Conservation (phyloP, 2,329 filamentous ascomycete genomes). For the Xylaria sp. region DNA sequence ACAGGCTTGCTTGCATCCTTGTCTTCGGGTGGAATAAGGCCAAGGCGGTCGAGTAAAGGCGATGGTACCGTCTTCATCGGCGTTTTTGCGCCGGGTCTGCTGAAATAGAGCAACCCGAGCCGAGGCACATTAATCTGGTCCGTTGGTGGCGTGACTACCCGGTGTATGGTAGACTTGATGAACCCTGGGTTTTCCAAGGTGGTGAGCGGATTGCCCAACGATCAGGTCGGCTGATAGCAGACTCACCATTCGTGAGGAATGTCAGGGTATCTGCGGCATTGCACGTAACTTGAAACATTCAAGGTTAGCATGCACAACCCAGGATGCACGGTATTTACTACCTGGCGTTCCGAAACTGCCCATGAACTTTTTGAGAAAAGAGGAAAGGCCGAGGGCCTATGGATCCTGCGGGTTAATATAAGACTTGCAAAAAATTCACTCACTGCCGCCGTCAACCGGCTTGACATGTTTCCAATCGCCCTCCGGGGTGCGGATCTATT, state of each 20-base stretch:
- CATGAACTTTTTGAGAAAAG: no score
- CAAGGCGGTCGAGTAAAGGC: slow-evolving; percentile 41
- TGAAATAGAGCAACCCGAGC: slow-evolving; percentile 34
- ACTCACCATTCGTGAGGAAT: slow-evolving; percentile 41
- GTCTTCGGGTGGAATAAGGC: slow-evolving; percentile 44
- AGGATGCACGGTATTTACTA: background rate
- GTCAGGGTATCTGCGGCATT: slow-evolving; percentile 52
- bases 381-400: no score
- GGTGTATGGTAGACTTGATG: slow-evolving; percentile 34
- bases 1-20: slow-evolving; percentile 40
- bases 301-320: slow-evolving; percentile 1
- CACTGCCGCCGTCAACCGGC: slow-evolving; percentile 33
- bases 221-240: slow-evolving; percentile 42
- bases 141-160: slow-evolving; percentile 31
- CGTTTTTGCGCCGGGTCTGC: slow-evolving; percentile 32
- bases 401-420: no score
- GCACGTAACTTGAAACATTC: slow-evolving; percentile 42
- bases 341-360: background rate
- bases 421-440: background rate
- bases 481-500: slow-evolving; percentile 44
- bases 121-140: slow-evolving; percentile 30
- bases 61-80: slow-evolving; percentile 40
- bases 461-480: slow-evolving; percentile 40
- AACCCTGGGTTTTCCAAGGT: slow-evolving; percentile 28
- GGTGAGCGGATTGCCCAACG: slow-evolving; percentile 4